These are phyloP conservation scores for Malus fusca DNA, from an alignment of 306 rosid species.

Conservation along the genomic window DNA sequence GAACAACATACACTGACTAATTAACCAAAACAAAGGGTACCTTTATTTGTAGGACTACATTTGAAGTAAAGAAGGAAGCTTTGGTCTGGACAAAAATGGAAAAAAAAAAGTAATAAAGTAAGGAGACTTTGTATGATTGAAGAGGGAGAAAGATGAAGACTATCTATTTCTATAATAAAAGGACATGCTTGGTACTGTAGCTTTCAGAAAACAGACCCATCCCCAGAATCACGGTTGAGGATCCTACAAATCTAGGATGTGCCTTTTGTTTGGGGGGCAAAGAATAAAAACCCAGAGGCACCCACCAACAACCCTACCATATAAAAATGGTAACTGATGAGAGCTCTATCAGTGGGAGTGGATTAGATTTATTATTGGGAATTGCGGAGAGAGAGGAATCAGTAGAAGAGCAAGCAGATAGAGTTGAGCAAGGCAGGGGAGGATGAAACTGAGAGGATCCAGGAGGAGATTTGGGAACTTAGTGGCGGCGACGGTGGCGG, in stretches of 20 bases:
- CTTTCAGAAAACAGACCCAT: too few species aligned
- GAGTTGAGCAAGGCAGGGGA: constrained; percentile 6
- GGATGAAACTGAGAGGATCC: constrained; percentile 14
- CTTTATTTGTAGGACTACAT: background rate
- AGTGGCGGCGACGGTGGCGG: constrained; percentile 25
- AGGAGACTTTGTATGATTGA: background rate
- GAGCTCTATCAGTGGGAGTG: constrained; percentile 34
- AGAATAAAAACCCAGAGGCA: constrained; percentile 49
- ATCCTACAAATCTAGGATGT: too few species aligned
- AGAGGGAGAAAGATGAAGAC: background rate
- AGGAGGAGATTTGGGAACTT: constrained; percentile 17
- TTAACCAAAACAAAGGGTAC: constrained; percentile 16
- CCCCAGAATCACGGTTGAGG: too few species aligned
- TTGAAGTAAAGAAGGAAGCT: background rate
- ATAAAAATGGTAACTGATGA: background rate
- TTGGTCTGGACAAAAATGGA: constrained; percentile 1
- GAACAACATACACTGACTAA: constrained; percentile 15
- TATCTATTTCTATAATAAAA: background rate
- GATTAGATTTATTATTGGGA: background rate
- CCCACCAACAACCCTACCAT: constrained; percentile 39
- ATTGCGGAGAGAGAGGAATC: background rate
- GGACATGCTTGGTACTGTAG: too few species aligned
- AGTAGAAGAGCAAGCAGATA: background rate
- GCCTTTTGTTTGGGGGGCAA: constrained; percentile 32
- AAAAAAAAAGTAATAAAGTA: background rate